A percentile compares a stretch with the other conserved stretches of the same genome.
Conservation (phyloP, 2,329 filamentous ascomycete species). For the Exophiala bonariae region DNA sequence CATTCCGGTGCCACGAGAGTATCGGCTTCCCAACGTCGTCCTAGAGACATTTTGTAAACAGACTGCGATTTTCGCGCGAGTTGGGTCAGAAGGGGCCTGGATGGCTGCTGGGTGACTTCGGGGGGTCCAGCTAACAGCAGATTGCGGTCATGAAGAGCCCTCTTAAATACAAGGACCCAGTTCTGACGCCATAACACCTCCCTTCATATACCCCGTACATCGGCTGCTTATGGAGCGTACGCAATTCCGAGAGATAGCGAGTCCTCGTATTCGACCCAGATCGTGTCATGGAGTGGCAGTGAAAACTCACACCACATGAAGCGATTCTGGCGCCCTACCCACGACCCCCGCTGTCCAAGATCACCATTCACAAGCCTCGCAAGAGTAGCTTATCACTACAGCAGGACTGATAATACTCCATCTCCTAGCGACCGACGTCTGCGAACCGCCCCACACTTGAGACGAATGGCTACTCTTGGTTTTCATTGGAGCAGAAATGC, state of each 20-base stretch:
- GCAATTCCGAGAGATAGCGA: too few relatives aligned
- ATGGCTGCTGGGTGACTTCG: neutral
- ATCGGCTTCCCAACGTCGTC: constrained; percentile 25
- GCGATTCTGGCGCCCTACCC: too few relatives aligned
- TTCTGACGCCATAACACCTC: neutral
- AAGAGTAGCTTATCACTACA: too few relatives aligned
- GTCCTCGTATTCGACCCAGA: too few relatives aligned
- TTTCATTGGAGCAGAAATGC: constrained; percentile 4
- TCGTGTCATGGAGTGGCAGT: too few relatives aligned
- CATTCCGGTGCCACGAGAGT: constrained; percentile 28
- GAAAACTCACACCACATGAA: too few relatives aligned
- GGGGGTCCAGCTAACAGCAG: neutral
- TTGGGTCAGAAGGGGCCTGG: neutral
- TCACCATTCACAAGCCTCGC: constrained; percentile 7
- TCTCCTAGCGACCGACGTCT: too few relatives aligned
- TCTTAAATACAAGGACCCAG: constrained; percentile 9
- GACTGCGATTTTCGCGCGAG: neutral
- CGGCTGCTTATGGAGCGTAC: too few relatives aligned
- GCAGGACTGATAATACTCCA: too few relatives aligned
- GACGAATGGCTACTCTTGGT: too few relatives aligned
- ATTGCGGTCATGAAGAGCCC: constrained; percentile 1
- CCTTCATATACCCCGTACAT: constrained; percentile 4
- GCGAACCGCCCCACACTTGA: too few relatives aligned
- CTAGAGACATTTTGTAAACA: neutral
- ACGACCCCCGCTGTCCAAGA: too few relatives aligned